Conservation (phyloP, 1,284 basidiomycete species). For the Leccinum pachyderme region DNA sequence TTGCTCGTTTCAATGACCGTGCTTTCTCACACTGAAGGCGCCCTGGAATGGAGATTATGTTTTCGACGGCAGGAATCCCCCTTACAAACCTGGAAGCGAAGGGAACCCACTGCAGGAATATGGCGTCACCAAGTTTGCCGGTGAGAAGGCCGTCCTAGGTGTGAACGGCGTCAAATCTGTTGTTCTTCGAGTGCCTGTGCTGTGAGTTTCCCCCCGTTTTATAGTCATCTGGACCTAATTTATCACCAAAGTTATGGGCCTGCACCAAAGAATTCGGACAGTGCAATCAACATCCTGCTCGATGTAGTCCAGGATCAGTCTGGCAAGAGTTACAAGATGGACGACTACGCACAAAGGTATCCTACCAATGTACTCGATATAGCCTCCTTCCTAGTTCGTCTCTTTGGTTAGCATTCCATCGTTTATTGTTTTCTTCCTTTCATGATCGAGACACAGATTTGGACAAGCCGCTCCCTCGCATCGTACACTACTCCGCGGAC, state of each 20-base stretch:
- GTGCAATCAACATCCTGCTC: slow-evolving; percentile 75
- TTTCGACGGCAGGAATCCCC: slow-evolving; percentile 80
- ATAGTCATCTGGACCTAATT: background rate
- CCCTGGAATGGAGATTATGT: slow-evolving; percentile 64
- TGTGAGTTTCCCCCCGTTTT: slow-evolving; percentile 45
- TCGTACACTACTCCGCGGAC: slow-evolving; percentile 73
- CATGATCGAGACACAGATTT: slow-evolving; percentile 27
- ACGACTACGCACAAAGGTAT: slow-evolving; percentile 80
- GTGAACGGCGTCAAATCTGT: slow-evolving; percentile 53
- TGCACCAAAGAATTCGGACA: slow-evolving; percentile 71
- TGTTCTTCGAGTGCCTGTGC: slow-evolving; percentile 76
- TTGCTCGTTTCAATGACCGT: background rate
- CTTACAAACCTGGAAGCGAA: slow-evolving; percentile 64
- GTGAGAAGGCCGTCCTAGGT: slow-evolving; percentile 64
- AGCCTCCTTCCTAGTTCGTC: slow-evolving; percentile 67
- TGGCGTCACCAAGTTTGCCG: slow-evolving; percentile 73
- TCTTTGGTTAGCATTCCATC: slow-evolving; percentile 48
- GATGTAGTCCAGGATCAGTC: slow-evolving; percentile 78
- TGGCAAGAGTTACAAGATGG: slow-evolving; percentile 81
- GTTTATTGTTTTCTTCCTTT: background rate
- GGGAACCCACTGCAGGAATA: slow-evolving; percentile 79
- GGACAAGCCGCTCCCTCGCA: slow-evolving; percentile 50
- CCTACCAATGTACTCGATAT: slow-evolving; percentile 81
- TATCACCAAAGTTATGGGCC: slow-evolving; percentile 67
- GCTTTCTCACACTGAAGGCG: slow-evolving; percentile 11